Percentiles rank a stretch among this genome's conserved stretches.
Evolutionary conservation across 129 eudicot species (phyloP).

Genomic region (Oenanthe sinensis): DNA sequence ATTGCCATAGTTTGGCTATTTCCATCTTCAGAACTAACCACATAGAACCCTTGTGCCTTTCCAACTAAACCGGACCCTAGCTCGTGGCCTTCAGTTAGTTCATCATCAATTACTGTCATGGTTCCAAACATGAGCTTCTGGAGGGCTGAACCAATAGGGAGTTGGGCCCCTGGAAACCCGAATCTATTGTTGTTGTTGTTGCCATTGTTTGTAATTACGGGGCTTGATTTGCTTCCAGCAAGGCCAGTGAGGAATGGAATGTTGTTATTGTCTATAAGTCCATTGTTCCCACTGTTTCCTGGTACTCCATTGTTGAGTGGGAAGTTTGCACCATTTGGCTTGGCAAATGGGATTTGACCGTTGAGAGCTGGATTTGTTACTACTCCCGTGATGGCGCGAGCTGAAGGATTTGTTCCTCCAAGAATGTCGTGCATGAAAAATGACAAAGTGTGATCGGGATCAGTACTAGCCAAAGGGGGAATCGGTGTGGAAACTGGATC

Average conservation of each 20-base stretch:
- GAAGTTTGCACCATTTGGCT: conserved; percentile 36
- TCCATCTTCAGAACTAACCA: conserved; percentile 60
- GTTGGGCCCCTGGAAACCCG: conserved; percentile 41
- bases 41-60: conserved; percentile 71
- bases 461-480: conserved; percentile 13
- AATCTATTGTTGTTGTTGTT: conserved; percentile 23
- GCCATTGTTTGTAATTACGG: conserved; percentile 28
- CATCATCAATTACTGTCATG: conserved; percentile 64
- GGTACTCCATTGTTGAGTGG: conserved; percentile 46
- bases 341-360: conserved; percentile 44
- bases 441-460: conserved; percentile 22
- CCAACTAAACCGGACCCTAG: conserved; percentile 63
- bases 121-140: conserved; percentile 88
- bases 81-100: conserved; percentile 67
- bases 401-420: conserved; percentile 46
- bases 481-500: conserved; percentile 30
- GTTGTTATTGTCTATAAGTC: conserved; percentile 34
- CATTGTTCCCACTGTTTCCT: conserved; percentile 19
- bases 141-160: conserved; percentile 41
- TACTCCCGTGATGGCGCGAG: conserved; percentile 33
- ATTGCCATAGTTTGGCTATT: conserved; percentile 68
- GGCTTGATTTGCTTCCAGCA: conserved; percentile 27
- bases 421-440: conserved; percentile 49
- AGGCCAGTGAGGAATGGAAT: conserved; percentile 41
- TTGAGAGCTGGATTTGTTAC: conserved; percentile 41